Evolutionary conservation across 2,329 filamentous ascomycete genomes (phyloP).

Genomic region (Cryphonectria nitschkei): DNA sequence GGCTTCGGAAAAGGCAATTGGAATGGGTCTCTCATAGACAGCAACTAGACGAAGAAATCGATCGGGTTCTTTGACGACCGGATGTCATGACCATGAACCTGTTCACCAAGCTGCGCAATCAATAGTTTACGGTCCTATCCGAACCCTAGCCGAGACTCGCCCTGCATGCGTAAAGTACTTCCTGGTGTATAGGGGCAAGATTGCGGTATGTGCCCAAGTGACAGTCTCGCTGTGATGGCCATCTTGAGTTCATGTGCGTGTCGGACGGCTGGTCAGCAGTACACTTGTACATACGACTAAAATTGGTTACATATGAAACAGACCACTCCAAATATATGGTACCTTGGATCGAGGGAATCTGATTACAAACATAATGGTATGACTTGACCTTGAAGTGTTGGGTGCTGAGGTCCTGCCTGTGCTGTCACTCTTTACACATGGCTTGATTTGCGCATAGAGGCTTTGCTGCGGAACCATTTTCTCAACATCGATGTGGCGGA

Average conservation of each 20-base stretch:
- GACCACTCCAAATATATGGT: background rate
- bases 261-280: background rate
- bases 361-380: background rate
- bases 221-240: background rate
- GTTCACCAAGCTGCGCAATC: background rate
- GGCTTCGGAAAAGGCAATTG: conserved; percentile 1
- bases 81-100: background rate
- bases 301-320: background rate
- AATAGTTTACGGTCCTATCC: background rate
- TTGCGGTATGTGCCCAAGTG: background rate
- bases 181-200: background rate
- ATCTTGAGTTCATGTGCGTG: background rate
- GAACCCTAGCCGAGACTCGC: background rate
- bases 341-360: background rate
- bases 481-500: background rate
- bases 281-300: background rate
- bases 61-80: background rate
- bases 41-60: conserved; percentile 24
- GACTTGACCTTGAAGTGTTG: background rate
- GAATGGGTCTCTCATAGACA: conserved; percentile 26
- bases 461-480: background rate
- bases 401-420: background rate
- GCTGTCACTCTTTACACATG: background rate
- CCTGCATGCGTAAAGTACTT: background rate
- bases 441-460: background rate